A percentile compares a stretch with the other conserved stretches of the same genome.
phyloP scores from a whole-genome alignment of 2,329 filamentous ascomycete species.

The Pleurostoma richardsiae region DNA sequence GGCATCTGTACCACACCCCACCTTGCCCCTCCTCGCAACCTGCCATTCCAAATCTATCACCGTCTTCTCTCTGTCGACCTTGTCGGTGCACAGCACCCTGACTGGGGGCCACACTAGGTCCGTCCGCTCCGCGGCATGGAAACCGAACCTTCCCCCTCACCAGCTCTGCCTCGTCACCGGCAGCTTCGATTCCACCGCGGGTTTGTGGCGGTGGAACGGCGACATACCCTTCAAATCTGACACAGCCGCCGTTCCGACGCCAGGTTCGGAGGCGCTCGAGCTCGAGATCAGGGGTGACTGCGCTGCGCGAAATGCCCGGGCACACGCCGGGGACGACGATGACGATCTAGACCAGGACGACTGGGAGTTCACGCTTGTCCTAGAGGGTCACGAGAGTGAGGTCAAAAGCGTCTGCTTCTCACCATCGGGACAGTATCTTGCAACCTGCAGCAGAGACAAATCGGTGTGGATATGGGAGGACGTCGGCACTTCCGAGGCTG shows the following conservation, averaged over 20 bases:
- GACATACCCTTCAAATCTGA: constrained; percentile 23
- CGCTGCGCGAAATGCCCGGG: constrained; percentile 13
- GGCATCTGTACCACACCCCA: constrained; percentile 80
- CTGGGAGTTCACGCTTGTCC: constrained; percentile 86
- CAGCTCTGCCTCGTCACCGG: constrained; percentile 83
- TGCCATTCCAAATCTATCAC: constrained; percentile 83
- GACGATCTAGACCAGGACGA: constrained; percentile 60
- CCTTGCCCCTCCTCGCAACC: constrained; percentile 82
- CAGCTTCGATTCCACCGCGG: constrained; percentile 89
- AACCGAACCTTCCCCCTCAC: constrained; percentile 57
- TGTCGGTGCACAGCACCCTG: constrained; percentile 73
- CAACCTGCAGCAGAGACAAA: constrained; percentile 90
- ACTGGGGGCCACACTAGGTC: constrained; percentile 87
- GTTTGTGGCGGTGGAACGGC: constrained; percentile 68
- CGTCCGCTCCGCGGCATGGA: constrained; percentile 84
- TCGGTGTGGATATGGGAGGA: constrained; percentile 99
- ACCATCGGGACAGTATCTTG: constrained; percentile 71
- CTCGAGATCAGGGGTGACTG: constrained; percentile 29
- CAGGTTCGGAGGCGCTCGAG: constrained; percentile 25
- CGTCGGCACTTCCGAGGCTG: constrained; percentile 63
- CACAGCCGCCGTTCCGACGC: constrained; percentile 9
- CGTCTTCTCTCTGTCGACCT: constrained; percentile 80
- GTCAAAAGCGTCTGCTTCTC: constrained; percentile 77
- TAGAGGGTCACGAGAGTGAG: constrained; percentile 94
- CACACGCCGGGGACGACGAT: constrained; percentile 19